A percentile compares a stretch with the other conserved stretches of the same genome.
phyloP scores from a whole-genome alignment of 1,284 basidiomycete genomes.

The Cerioporus squamosus region DNA sequence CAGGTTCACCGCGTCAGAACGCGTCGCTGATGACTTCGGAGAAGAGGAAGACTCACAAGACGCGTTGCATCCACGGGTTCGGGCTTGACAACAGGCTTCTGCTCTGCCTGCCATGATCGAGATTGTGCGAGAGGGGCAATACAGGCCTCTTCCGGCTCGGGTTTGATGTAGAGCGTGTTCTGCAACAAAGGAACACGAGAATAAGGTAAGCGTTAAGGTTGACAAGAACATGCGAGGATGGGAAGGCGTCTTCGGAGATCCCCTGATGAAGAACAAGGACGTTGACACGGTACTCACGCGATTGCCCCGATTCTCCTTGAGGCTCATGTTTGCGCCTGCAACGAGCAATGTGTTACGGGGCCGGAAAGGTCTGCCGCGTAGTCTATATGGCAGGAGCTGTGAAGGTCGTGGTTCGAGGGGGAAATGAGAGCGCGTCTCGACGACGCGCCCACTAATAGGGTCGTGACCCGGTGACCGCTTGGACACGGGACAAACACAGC shows the following conservation, averaged over 20 bases:
- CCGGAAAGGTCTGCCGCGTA: not conserved
- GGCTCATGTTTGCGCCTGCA: conserved; percentile 26
- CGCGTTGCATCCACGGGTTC: conserved; percentile 37
- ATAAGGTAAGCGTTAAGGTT: conserved; percentile 13
- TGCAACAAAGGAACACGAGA: conserved; percentile 9
- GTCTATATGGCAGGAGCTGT: not conserved
- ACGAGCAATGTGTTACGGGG: not conserved
- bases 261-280: not conserved
- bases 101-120: conserved; percentile 20
- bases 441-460: conserved; percentile 12
- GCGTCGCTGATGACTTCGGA: not conserved
- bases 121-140: conserved; percentile 33
- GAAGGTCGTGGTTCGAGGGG: not conserved
- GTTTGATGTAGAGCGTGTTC: conserved; percentile 39
- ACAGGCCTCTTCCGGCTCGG: conserved; percentile 44
- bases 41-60: conserved; percentile 30
- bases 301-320: conserved; percentile 32
- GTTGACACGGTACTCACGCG: conserved; percentile 3
- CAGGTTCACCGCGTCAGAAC: conserved; percentile 6
- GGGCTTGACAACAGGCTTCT: conserved; percentile 34
- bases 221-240: not conserved
- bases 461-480: conserved; percentile 6
- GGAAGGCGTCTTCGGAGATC: conserved; percentile 4
- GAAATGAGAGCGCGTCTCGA: conserved; percentile 4
- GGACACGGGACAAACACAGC: conserved; percentile 6